Conservation (phyloP, 441 rosid genomes). For the Omphalea diandra region DNA sequence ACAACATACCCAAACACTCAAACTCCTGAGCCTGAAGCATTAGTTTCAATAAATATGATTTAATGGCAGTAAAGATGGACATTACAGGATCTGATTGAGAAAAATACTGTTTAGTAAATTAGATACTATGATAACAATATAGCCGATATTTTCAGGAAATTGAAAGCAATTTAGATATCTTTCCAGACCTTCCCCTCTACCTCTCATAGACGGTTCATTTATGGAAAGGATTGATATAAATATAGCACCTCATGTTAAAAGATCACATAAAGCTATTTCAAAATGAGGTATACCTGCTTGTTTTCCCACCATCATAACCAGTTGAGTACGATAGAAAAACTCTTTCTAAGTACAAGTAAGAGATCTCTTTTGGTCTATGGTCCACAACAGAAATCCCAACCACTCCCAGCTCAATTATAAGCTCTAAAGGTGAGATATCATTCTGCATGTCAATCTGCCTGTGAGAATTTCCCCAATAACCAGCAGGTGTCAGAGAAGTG, state of each 20-base stretch:
- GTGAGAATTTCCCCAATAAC: slow-evolving; percentile 45
- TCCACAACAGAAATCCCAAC: slow-evolving; percentile 92
- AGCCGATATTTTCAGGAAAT: neutral
- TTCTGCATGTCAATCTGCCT: slow-evolving; percentile 41
- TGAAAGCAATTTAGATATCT: neutral
- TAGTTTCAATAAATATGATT: slow-evolving; percentile 16
- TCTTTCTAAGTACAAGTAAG: slow-evolving; percentile 77
- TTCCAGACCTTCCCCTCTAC: neutral
- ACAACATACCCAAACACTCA: slow-evolving; percentile 27
- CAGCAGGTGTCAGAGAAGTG: slow-evolving; percentile 41
- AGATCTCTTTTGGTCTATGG: slow-evolving; percentile 86
- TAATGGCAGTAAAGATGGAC: neutral
- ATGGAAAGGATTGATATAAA: neutral
- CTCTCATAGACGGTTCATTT: neutral
- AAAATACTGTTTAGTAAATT: neutral
- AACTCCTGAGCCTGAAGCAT: slow-evolving; percentile 5
- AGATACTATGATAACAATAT: neutral
- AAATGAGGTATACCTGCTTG: slow-evolving; percentile 69
- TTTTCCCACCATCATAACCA: slow-evolving; percentile 90
- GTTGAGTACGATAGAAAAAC: slow-evolving; percentile 83
- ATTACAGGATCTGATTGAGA: neutral
- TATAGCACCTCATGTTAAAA: slow-evolving; percentile 2
- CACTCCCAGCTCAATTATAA: slow-evolving; percentile 84
- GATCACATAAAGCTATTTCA: slow-evolving; percentile 1
- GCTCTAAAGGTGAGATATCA: slow-evolving; percentile 58